Evolutionary conservation across 2,329 filamentous ascomycete genomes (phyloP).

Genomic region (Colletotrichum shisoi): DNA sequence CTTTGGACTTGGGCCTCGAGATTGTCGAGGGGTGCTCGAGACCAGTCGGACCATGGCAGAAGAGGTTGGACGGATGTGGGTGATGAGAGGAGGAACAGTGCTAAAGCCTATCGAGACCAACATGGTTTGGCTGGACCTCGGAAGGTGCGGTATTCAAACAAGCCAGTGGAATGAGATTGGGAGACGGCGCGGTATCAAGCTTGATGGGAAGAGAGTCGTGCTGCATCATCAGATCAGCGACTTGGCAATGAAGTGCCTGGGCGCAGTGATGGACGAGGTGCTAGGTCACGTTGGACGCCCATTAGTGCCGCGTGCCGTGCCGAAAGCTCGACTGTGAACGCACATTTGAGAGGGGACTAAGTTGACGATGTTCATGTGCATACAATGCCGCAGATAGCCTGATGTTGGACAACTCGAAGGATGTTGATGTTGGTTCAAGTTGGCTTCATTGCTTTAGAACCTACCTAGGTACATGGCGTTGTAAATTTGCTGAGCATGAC

Average conservation of each 20-base stretch:
- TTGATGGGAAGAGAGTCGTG: conserved; percentile 32
- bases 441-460: not conserved
- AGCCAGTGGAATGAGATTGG: conserved; percentile 26
- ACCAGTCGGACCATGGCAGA: conserved; percentile 65
- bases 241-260: conserved; percentile 16
- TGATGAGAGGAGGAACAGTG: conserved; percentile 67
- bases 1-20: conserved; percentile 62
- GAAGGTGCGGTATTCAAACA: not conserved
- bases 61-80: conserved; percentile 69
- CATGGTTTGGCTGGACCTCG: conserved; percentile 72
- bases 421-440: not conserved
- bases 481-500: not conserved
- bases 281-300: not conserved
- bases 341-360: not conserved
- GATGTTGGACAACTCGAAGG: too few species aligned
- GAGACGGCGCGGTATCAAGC: conserved; percentile 10
- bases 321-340: conserved; percentile 21
- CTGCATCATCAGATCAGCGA: conserved; percentile 35
- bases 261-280: conserved; percentile 15
- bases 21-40: conserved; percentile 51
- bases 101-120: conserved; percentile 75
- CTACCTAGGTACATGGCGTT: not conserved
- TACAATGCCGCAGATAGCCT: not conserved
- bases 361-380: too few species aligned
- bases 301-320: not conserved